phyloP scores from a whole-genome alignment of 768 basidiomycete species.

The Russula griseocarnosa region DNA sequence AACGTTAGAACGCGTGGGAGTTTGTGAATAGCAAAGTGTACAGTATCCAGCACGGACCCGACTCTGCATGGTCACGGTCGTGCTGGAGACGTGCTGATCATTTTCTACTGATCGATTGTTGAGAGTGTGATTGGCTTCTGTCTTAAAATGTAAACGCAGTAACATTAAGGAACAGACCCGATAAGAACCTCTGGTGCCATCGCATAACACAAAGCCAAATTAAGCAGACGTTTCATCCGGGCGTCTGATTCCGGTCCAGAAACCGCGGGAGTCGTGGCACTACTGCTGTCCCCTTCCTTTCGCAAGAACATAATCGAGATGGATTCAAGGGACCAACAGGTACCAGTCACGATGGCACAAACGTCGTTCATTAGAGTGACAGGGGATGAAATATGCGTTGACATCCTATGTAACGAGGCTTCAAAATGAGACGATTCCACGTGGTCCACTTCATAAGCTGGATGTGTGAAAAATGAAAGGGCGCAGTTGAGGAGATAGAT shows the following conservation, averaged over 20 bases:
- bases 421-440: conserved; percentile 4
- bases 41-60: background rate
- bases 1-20: background rate
- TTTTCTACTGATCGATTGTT: background rate
- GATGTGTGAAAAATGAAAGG: background rate
- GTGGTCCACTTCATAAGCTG: background rate
- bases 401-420: conserved; percentile 1
- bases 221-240: background rate
- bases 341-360: background rate
- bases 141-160: background rate
- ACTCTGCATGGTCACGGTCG: background rate
- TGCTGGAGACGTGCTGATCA: background rate
- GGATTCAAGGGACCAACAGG: background rate
- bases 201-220: background rate
- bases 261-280: background rate
- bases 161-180: conserved; percentile 8
- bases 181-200: background rate
- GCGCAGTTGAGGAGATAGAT: background rate
- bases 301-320: background rate
- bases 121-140: background rate
- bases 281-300: background rate
- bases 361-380: background rate
- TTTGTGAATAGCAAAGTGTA: background rate
- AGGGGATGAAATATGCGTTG: background rate
- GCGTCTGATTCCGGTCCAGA: background rate